Evolutionary conservation across 768 basidiomycete species (phyloP), one percentile per base, ranked within the genome.

Genomic region (Termitomyces eurrhizus): DNA sequence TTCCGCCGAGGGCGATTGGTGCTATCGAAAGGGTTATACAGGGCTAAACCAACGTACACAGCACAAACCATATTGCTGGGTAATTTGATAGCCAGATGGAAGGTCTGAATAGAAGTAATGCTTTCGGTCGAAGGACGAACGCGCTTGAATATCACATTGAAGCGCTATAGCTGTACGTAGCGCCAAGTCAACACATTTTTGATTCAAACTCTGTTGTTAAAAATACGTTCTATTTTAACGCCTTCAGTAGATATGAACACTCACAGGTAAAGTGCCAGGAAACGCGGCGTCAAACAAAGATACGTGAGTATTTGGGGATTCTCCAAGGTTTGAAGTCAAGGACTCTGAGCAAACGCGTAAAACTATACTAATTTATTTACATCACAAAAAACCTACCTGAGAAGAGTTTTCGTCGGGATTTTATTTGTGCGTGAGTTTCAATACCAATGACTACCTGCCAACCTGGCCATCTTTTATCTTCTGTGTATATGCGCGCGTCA

Each of bases 81-180:
- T 99, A 63, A 99, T 96, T 74, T 99, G 97, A 73, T 95, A 98
- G 0, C 96, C 96, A 4, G 89, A 81, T 0, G 97, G 95, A 39
- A 97, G 81, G 72, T 98, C 97, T 5, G 92, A 83, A 69, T 99
- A 98, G 73, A 98, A 98, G 71, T 99, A 99, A 71, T 98, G 97
- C 70, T 99, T 99, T 65, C 97, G 80, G 73, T 98, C 97, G 67
- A 98, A 98, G 0, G 91, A 82, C 0, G 93, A 96, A 21, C 81
- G 78, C 0, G 65, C 64, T 64, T 91, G 91, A 54, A 96, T 78
- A 5, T 80, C 64, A 13, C 86, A 78, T 37, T 82, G 74, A 26
- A 98, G 79, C 5, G 95, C 95, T 2, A 95, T 67, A 0, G 95
- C 92, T 0, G 93, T 88, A 8, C 91, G 81, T 0, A 95, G 72